These are phyloP conservation scores for Colletotrichum endophyticum DNA, from an alignment of 2,329 filamentous ascomycete species.

Conservation along the genomic window DNA sequence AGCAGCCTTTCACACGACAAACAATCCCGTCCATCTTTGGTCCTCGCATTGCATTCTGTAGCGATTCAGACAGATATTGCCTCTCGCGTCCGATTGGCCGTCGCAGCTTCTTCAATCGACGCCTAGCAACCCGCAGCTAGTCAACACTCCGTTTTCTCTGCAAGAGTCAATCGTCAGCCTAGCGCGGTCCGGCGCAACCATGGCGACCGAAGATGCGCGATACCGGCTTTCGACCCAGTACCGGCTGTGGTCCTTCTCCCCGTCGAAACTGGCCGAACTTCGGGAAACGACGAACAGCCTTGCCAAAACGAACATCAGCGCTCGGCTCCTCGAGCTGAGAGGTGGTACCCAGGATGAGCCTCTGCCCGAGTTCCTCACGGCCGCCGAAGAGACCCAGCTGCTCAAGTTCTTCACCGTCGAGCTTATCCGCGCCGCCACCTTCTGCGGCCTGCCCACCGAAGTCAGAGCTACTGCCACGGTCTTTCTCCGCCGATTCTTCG, in stretches of 20 bases:
- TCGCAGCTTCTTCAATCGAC: not conserved
- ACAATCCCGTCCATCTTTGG: not conserved
- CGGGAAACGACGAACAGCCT: constrained; percentile 80
- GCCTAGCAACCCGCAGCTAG: not conserved
- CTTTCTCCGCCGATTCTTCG: constrained; percentile 93
- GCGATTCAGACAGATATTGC: not conserved
- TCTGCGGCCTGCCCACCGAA: constrained; percentile 53
- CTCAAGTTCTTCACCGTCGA: constrained; percentile 77
- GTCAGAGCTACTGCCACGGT: constrained; percentile 76
- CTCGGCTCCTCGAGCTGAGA: constrained; percentile 52
- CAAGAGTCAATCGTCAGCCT: not conserved
- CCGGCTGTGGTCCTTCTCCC: constrained; percentile 90
- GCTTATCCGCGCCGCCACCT: constrained; percentile 60
- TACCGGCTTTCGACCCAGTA: constrained; percentile 92
- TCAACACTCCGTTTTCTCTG: not conserved
- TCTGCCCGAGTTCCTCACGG: constrained; percentile 79
- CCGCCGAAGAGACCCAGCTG: constrained; percentile 82
- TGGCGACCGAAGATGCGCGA: constrained; percentile 86
- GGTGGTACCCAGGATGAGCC: constrained; percentile 28
- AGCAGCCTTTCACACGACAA: not conserved
- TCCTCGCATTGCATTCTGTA: not conserved
- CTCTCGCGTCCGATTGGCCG: not conserved
- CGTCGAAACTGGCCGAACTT: constrained; percentile 70
- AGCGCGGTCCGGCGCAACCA: constrained; percentile 32
- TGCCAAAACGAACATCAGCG: constrained; percentile 67